A percentile compares a stretch with the other conserved stretches of the same genome.
Evolutionary conservation across 169 alveolate species (phyloP).

Genomic region (Cryptosporidium parvum): DNA sequence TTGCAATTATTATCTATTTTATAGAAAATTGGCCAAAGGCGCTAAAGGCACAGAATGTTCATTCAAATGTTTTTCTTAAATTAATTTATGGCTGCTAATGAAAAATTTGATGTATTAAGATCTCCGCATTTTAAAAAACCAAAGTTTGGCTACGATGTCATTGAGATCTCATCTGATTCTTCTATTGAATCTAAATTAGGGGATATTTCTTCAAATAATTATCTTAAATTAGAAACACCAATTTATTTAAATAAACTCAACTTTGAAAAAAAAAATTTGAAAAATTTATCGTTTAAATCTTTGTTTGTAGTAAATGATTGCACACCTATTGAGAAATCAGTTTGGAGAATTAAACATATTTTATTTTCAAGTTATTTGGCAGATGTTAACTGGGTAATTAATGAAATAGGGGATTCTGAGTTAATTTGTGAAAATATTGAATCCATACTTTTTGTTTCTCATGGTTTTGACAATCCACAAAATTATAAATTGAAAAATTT

Average conservation of each 20-base stretch:
- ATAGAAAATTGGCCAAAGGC: background rate
- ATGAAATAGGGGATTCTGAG: slow-evolving; percentile 21
- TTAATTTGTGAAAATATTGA: background rate
- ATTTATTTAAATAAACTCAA: slow-evolving; percentile 26
- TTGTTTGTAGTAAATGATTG: slow-evolving; percentile 25
- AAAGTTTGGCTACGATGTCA: background rate
- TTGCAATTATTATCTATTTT: background rate
- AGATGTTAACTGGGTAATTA: slow-evolving; percentile 45
- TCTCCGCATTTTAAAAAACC: background rate
- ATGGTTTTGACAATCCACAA: background rate
- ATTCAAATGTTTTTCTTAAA: background rate
- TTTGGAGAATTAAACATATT: slow-evolving; percentile 30
- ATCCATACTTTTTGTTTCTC: slow-evolving; percentile 1
- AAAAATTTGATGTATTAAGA: background rate
- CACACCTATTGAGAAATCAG: background rate
- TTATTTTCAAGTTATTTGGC: slow-evolving; percentile 42
- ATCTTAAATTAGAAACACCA: slow-evolving; percentile 11
- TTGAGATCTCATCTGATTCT: slow-evolving; percentile 9
- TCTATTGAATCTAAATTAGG: background rate
- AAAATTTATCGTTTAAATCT: background rate
- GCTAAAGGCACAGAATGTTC: background rate
- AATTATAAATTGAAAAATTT: background rate
- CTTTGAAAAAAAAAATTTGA: slow-evolving; percentile 10
- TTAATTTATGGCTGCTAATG: background rate
- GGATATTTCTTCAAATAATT: background rate